phyloP scores from a whole-genome alignment of 768 basidiomycete species.

The Russula abietina region DNA sequence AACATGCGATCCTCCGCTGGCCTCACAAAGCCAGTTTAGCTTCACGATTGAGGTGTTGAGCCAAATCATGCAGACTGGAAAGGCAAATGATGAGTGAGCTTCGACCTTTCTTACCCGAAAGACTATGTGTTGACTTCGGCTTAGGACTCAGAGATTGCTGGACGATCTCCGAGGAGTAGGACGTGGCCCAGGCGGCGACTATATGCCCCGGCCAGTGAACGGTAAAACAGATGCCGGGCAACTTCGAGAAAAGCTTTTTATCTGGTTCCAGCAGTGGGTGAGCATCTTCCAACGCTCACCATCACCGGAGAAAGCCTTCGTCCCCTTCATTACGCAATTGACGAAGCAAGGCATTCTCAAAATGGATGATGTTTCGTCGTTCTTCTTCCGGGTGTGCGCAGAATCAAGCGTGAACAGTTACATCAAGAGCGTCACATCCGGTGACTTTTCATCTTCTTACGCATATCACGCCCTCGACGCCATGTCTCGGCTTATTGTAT shows the following conservation, averaged over 20 bases:
- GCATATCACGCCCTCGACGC: slow-evolving; percentile 94
- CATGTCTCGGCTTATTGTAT: slow-evolving; percentile 88
- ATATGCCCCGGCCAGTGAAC: slow-evolving; percentile 38
- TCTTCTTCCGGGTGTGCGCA: slow-evolving; percentile 97
- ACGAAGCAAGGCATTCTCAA: slow-evolving; percentile 96
- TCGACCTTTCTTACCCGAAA: neutral
- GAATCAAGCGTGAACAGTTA: slow-evolving; percentile 91
- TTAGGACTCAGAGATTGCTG: slow-evolving; percentile 63
- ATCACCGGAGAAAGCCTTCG: slow-evolving; percentile 90
- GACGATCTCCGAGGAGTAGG: slow-evolving; percentile 75
- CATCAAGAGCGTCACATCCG: slow-evolving; percentile 62
- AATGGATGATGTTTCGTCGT: slow-evolving; percentile 91
- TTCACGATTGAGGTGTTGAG: slow-evolving; percentile 76
- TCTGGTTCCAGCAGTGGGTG: slow-evolving; percentile 95
- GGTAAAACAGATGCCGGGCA: slow-evolving; percentile 69
- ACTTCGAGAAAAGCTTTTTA: slow-evolving; percentile 64
- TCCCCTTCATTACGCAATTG: slow-evolving; percentile 93
- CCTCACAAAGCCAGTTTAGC: slow-evolving; percentile 71
- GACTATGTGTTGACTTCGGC: slow-evolving; percentile 11
- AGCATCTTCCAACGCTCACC: slow-evolving; percentile 85
- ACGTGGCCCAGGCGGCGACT: slow-evolving; percentile 42
- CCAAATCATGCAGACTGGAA: slow-evolving; percentile 65
- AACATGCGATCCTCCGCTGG: slow-evolving; percentile 72
- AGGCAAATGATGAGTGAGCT: slow-evolving; percentile 81
- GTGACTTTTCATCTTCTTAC: slow-evolving; percentile 62